These are phyloP conservation scores for Aegilops umbellulata DNA, from an alignment of 176 grass and related monocot species.

Conservation along the genomic window DNA sequence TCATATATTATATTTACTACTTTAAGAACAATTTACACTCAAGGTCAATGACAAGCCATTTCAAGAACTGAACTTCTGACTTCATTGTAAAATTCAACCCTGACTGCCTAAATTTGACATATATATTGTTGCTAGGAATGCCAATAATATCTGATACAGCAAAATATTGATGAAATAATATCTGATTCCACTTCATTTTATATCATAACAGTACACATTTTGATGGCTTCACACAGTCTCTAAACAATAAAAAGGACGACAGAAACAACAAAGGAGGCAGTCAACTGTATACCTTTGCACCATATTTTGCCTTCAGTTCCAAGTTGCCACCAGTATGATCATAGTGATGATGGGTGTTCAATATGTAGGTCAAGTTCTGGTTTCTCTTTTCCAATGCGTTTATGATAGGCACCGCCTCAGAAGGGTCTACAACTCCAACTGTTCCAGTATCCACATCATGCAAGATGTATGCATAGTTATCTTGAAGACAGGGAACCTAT, in stretches of 20 bases:
- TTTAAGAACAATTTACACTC: neutral
- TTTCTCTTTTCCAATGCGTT: slow-evolving; percentile 80
- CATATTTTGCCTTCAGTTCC: slow-evolving; percentile 96
- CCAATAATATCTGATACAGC: too few species aligned
- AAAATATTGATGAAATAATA: too few species aligned
- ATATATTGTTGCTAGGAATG: too few species aligned
- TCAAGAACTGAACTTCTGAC: neutral
- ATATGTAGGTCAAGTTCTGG: slow-evolving; percentile 98
- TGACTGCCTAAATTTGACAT: too few species aligned
- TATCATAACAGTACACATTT: slow-evolving; percentile 15
- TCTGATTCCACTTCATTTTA: neutral
- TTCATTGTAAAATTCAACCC: neutral
- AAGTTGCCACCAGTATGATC: slow-evolving; percentile 99
- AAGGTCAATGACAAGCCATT: neutral
- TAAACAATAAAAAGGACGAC: neutral
- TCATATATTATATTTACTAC: neutral
- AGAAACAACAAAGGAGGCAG: neutral
- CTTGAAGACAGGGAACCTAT: slow-evolving; percentile 94
- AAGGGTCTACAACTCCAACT: slow-evolving; percentile 96
- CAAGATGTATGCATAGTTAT: slow-evolving; percentile 97
- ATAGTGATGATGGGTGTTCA: slow-evolving; percentile 98
- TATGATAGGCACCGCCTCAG: slow-evolving; percentile 91
- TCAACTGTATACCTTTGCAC: slow-evolving; percentile 73
- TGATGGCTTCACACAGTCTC: neutral
- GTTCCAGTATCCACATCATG: slow-evolving; percentile 95